These are phyloP conservation scores for Cercospora zeina DNA, from an alignment of 2,329 filamentous ascomycete species.

Conservation along the genomic window DNA sequence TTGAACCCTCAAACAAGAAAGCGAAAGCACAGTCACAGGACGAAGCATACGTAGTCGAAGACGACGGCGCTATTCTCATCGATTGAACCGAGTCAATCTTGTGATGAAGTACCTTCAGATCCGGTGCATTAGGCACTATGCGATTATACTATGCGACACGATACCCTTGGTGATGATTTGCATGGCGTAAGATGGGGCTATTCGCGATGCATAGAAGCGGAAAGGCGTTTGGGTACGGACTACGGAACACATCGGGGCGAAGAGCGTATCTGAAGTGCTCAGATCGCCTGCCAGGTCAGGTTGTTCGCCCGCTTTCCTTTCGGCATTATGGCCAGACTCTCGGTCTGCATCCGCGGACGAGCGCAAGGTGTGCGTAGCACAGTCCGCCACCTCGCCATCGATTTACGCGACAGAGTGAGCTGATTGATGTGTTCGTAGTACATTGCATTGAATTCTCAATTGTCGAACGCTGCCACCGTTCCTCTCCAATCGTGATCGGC, in stretches of 20 bases:
- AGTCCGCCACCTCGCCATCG: neutral
- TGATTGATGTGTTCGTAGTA: conserved; percentile 5
- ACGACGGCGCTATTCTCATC: conserved; percentile 38
- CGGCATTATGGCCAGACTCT: conserved; percentile 9
- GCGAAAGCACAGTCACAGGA: conserved; percentile 33
- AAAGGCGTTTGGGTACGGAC: conserved; percentile 9
- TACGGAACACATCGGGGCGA: conserved; percentile 6
- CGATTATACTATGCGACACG: conserved; percentile 7
- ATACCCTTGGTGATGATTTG: conserved; percentile 15
- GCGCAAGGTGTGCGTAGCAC: conserved; percentile 1
- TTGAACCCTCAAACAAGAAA: conserved; percentile 26
- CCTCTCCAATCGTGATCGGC: neutral
- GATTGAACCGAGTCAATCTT: conserved; percentile 29
- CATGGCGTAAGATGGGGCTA: conserved; percentile 9
- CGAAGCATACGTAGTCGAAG: conserved; percentile 31
- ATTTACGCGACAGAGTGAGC: neutral
- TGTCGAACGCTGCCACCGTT: neutral
- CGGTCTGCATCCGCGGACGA: neutral
- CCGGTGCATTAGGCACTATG: neutral
- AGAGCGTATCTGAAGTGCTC: conserved; percentile 24
- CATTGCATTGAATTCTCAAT: neutral
- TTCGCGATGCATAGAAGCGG: conserved; percentile 15
- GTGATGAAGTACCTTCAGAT: neutral
- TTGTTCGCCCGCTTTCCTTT: neutral
- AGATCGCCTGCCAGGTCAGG: neutral